Percentiles rank a stretch among this genome's conserved stretches.
Evolutionary conservation across 1,284 basidiomycete species (phyloP).

Genomic region (Laetiporus sulphureus): DNA sequence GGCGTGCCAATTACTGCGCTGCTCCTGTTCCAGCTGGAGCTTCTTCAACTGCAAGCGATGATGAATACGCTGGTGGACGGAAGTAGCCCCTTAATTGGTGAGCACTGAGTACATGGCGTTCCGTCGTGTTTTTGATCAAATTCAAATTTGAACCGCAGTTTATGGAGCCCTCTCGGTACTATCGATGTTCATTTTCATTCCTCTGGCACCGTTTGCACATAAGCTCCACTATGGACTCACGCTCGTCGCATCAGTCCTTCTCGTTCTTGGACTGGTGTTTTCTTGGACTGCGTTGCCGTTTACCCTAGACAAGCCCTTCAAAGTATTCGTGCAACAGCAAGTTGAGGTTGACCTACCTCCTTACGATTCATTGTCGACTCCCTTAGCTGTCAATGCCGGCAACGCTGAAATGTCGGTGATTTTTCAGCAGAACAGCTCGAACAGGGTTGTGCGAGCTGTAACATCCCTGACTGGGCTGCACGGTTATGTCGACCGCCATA

Average conservation of each 20-base stretch:
- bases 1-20: constrained; percentile 52
- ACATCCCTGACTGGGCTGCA: constrained; percentile 44
- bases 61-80: constrained; percentile 63
- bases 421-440: neutral
- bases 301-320: constrained; percentile 50
- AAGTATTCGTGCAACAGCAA: constrained; percentile 61
- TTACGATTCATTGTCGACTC: constrained; percentile 2
- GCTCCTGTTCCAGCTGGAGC: constrained; percentile 47
- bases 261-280: constrained; percentile 39
- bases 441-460: constrained; percentile 16
- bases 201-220: constrained; percentile 56
- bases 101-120: constrained; percentile 6
- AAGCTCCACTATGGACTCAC: constrained; percentile 45
- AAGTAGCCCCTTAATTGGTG: constrained; percentile 40
- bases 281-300: constrained; percentile 56
- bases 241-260: constrained; percentile 32
- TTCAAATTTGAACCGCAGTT: constrained; percentile 32
- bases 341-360: constrained; percentile 33
- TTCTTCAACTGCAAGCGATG: constrained; percentile 43
- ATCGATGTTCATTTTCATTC: constrained; percentile 46
- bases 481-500: constrained; percentile 33
- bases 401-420: too few species aligned
- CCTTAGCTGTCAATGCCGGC: neutral
- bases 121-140: neutral
- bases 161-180: constrained; percentile 42